Conservation (phyloP, 192 early-diverging fungal genomes). For the Tieghemiomyces parasiticus region DNA sequence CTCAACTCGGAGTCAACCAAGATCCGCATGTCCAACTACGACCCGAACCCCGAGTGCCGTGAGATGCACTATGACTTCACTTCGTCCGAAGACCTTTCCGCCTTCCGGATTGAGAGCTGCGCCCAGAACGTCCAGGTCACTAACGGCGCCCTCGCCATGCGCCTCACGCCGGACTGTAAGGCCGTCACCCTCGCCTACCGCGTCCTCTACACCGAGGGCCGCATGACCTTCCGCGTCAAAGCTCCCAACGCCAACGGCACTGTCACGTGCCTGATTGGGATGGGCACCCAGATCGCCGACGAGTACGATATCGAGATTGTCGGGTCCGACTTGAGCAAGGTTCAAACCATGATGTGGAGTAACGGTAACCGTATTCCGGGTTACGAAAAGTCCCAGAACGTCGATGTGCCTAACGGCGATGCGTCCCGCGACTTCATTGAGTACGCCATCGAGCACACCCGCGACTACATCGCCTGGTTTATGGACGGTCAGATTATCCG, state of each 20-base stretch:
- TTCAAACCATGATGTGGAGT: constrained; percentile 32
- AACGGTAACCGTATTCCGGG: constrained; percentile 22
- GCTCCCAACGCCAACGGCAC: constrained; percentile 23
- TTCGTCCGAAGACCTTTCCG: neutral
- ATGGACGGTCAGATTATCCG: constrained; percentile 32
- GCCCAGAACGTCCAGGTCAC: neutral
- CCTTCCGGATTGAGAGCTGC: constrained; percentile 6
- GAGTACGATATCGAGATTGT: constrained; percentile 49
- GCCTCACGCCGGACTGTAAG: constrained; percentile 19
- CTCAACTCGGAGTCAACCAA: too few relatives aligned
- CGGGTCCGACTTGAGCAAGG: constrained; percentile 28
- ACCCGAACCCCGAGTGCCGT: neutral
- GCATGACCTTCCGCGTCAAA: constrained; percentile 17
- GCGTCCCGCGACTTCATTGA: constrained; percentile 29
- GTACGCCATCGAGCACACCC: constrained; percentile 39
- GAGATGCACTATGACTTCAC: constrained; percentile 2
- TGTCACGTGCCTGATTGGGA: constrained; percentile 31
- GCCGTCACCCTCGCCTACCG: constrained; percentile 23
- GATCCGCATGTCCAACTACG: neutral
- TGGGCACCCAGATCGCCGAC: constrained; percentile 26
- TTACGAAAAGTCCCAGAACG: constrained; percentile 16
- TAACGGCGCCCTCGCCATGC: neutral
- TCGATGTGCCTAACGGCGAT: constrained; percentile 17
- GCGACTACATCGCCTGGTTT: constrained; percentile 39
- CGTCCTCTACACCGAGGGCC: constrained; percentile 18